These are phyloP conservation scores for Misopates orontium DNA, from an alignment of 257 asterid genomes.

Conservation along the genomic window DNA sequence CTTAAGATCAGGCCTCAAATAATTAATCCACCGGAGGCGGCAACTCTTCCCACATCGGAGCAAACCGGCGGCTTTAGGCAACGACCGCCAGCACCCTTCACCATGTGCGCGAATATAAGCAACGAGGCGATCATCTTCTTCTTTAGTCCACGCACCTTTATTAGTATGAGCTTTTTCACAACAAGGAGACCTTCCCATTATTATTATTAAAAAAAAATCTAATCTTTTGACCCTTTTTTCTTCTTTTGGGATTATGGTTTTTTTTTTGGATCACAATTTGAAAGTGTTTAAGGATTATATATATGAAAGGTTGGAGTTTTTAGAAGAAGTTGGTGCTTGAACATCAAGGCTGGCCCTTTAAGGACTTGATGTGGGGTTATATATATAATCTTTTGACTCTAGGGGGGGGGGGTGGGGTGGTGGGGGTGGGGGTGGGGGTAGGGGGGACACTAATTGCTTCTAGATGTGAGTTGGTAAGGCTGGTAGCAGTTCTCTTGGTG, in stretches of 20 bases:
- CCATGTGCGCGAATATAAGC: conserved; percentile 76
- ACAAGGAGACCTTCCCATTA: conserved; percentile 96
- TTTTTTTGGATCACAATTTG: neutral
- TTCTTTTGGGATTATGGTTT: conserved; percentile 7
- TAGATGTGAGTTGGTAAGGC: conserved; percentile 97
- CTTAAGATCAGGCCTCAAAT: conserved; percentile 87
- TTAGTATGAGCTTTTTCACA: conserved; percentile 98
- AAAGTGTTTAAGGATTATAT: neutral
- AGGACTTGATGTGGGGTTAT: conserved; percentile 41
- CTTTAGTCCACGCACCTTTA: conserved; percentile 98
- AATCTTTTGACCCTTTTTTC: conserved; percentile 11
- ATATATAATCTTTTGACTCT: conserved; percentile 55
- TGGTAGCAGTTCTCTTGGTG: conserved; percentile 34
- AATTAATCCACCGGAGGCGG: conserved; percentile 94
- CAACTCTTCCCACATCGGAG: conserved; percentile 95
- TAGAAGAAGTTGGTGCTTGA: conserved; percentile 25
- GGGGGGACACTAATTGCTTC: conserved; percentile 50
- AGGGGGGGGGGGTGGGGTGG: conserved; percentile 10
- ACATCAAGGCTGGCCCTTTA: conserved; percentile 45
- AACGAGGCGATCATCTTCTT: conserved; percentile 84
- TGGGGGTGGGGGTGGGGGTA: conserved; percentile 16
- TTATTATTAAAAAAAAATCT: too few species aligned
- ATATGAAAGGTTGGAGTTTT: conserved; percentile 17
- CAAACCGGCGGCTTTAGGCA: conserved; percentile 94
- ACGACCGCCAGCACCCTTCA: conserved; percentile 93